Base-by-base conservation (phyloP, 305 asterid species). In the Solanum hybrid region DNA sequence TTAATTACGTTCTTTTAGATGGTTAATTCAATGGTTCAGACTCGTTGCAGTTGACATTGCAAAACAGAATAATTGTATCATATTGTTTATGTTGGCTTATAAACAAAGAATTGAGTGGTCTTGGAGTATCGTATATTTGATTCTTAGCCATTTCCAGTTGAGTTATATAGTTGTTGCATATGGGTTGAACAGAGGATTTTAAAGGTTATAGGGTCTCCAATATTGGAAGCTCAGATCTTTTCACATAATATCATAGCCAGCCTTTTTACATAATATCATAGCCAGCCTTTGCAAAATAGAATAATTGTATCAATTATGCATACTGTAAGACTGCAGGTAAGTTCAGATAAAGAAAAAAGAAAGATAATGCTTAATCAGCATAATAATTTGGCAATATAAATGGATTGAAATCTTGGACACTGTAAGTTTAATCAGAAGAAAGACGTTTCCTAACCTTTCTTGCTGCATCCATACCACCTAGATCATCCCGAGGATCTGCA, bases 401-500 rank as follows among this genome's bases (percentile, higher is more conserved):
- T 2, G 33, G 33, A 31, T 31, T 31, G 33, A 31, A 31, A 31
- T 31, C 33, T 31, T 31, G 33, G 33, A 31, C 33, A 31, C 33
- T 31, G 33, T 31, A 31, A 31, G 33, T 31, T 31, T 31, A 31
- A 31, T 31, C 33, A 31, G 33, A 31, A 31, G 33, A 31, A 31
- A 31, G 33, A 31, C 3, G 33, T 31, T 31, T 31, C 33, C 33
- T 31, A 31, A 31, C 33, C 33, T 31, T 31, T 31, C 33, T 31
- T 31, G 33, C 33, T 31, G 3, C 98, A 92, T 97, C 99, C 97
- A 95, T 95, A 89, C 99, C 99, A 13, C 99, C 91, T 82, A 97
- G 99, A 94, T 97, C 99, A 90, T 97, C 99, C 57, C 99, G 95
- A 89, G 99, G 99, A 94, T 97, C 99, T 97, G 96, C 90, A 29